phyloP scores from a whole-genome alignment of 2,329 filamentous ascomycete genomes.

The Fusarium sp. region DNA sequence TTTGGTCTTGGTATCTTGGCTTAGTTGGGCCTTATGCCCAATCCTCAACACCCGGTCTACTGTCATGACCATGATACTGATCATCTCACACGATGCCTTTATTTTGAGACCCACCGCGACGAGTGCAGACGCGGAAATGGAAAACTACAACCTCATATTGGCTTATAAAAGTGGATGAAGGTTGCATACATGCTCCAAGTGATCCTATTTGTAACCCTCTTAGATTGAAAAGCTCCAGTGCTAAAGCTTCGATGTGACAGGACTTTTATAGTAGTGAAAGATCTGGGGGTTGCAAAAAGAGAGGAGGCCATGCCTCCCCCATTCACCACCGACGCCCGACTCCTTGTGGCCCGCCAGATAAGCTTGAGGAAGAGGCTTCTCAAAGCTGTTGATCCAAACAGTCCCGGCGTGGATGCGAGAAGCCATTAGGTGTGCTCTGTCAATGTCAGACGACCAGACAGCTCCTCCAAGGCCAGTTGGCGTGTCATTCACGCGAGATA shows the following conservation, averaged over 20 bases:
- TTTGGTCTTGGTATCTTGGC: too few relatives aligned
- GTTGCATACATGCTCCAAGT: too few relatives aligned
- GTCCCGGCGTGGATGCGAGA: background rate
- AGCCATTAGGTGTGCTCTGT: background rate
- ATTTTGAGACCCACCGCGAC: too few relatives aligned
- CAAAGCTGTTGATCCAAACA: conserved; percentile 64
- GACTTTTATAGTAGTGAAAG: background rate
- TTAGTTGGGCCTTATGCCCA: too few relatives aligned
- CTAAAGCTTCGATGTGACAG: background rate
- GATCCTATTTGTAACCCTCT: background rate
- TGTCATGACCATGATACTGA: too few relatives aligned
- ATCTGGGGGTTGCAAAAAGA: conserved; percentile 14
- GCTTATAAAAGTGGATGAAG: too few relatives aligned
- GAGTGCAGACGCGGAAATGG: too few relatives aligned
- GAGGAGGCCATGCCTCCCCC: conserved; percentile 50
- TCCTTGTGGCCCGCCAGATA: conserved; percentile 58
- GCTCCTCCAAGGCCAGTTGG: background rate
- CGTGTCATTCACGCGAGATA: background rate
- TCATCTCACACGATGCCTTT: too few relatives aligned
- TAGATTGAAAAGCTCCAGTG: background rate
- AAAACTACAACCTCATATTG: too few relatives aligned
- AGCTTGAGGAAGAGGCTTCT: conserved; percentile 47
- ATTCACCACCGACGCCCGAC: conserved; percentile 56
- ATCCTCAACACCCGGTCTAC: too few relatives aligned
- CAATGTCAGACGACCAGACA: background rate